Conservation (phyloP, 257 asterid genomes). For the Lycium barbarum region DNA sequence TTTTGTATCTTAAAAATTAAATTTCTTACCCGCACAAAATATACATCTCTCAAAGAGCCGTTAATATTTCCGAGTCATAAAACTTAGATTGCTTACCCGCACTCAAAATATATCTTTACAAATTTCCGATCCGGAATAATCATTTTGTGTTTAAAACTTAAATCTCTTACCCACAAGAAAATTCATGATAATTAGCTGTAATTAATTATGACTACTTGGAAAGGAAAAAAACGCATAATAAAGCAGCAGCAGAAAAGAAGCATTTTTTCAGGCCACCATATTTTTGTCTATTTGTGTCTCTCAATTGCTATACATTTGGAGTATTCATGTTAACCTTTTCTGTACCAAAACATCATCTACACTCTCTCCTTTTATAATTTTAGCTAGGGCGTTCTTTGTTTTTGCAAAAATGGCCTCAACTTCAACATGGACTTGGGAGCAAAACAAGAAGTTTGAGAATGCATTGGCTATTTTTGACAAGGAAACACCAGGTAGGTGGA, state of each 20-base stretch:
- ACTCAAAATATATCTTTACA: too few species aligned
- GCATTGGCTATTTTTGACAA: conserved; percentile 58
- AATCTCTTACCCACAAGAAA: neutral
- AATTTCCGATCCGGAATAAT: neutral
- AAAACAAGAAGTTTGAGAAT: conserved; percentile 67
- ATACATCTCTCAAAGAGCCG: too few species aligned
- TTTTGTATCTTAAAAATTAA: too few species aligned
- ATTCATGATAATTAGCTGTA: neutral
- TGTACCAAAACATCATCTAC: conserved; percentile 4
- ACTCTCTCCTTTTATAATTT: neutral
- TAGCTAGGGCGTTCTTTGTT: neutral
- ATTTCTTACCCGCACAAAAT: neutral
- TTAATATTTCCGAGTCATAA: conserved; percentile 6
- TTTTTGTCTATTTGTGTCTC: neutral
- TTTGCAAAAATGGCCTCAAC: conserved; percentile 46
- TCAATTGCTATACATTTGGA: conserved; percentile 36
- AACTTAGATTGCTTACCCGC: neutral
- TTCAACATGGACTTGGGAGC: conserved; percentile 54
- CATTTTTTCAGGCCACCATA: too few species aligned
- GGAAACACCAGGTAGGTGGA: conserved; percentile 62
- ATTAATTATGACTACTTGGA: neutral
- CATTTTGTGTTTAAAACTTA: conserved; percentile 13
- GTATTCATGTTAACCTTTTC: conserved; percentile 25
- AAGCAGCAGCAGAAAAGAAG: too few species aligned
- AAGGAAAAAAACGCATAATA: too few species aligned